phyloP scores from a whole-genome alignment of 108 stramenopile species.

The Aureococcus anophagefferens region DNA sequence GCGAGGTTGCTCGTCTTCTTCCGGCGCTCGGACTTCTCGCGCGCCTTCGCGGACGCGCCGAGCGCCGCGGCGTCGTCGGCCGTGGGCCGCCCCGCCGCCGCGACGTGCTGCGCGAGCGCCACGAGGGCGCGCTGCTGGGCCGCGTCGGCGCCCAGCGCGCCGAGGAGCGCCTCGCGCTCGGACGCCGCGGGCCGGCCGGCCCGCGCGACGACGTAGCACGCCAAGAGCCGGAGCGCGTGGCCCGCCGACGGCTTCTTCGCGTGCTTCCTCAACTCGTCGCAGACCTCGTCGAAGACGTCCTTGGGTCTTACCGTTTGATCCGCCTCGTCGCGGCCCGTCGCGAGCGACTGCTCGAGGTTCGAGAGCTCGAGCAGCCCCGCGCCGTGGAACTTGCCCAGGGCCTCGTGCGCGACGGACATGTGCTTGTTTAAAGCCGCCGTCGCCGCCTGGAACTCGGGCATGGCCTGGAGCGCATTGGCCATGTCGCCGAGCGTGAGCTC shows the following conservation, averaged over 20 bases:
- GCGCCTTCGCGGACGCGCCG: slow-evolving; percentile 8
- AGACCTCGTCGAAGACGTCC: slow-evolving; percentile 55
- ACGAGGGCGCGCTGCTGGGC: slow-evolving; percentile 10
- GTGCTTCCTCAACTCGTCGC: slow-evolving; percentile 18
- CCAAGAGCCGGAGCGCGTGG: slow-evolving; percentile 56
- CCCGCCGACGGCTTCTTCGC: slow-evolving; percentile 40
- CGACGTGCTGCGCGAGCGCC: neutral
- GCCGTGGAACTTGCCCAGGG: slow-evolving; percentile 72
- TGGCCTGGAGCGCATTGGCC: slow-evolving; percentile 73
- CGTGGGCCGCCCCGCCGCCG: neutral
- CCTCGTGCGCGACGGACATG: slow-evolving; percentile 80
- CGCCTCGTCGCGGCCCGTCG: slow-evolving; percentile 78
- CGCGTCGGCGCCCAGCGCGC: neutral
- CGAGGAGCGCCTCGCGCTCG: slow-evolving; percentile 15
- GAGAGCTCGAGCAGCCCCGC: slow-evolving; percentile 59
- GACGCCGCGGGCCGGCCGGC: slow-evolving; percentile 36
- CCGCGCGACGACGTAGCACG: slow-evolving; percentile 71
- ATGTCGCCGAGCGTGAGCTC: slow-evolving; percentile 71
- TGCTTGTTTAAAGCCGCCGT: slow-evolving; percentile 86
- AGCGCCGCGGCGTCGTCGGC: slow-evolving; percentile 7
- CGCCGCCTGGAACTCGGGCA: slow-evolving; percentile 86
- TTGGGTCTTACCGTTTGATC: slow-evolving; percentile 49
- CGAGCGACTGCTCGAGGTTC: slow-evolving; percentile 83
- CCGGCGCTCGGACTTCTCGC: no score
- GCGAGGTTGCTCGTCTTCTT: neutral